A percentile compares a stretch with the other conserved stretches of the same genome.
These are phyloP conservation scores for Teunomyces aglyptinius DNA, from an alignment of 805 yeast genomes.

Conservation along the genomic window DNA sequence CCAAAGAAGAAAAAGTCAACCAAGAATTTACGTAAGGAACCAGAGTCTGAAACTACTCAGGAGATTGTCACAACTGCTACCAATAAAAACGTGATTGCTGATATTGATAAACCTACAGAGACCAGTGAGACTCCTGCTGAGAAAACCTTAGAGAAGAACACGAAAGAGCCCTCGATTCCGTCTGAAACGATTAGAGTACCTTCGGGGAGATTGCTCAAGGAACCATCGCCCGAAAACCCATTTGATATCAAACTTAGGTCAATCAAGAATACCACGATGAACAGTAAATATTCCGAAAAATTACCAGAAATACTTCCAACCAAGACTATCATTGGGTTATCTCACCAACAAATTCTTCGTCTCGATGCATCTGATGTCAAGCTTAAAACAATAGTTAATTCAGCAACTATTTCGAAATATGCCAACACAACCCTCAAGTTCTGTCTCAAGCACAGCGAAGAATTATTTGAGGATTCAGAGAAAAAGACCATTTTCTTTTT, in stretches of 20 bases:
- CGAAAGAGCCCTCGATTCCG: background rate
- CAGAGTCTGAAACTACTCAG: background rate
- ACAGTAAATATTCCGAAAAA: slow-evolving; percentile 23
- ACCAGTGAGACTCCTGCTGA: background rate
- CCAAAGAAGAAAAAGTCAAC: background rate
- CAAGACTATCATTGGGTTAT: slow-evolving; percentile 37
- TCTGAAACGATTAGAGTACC: slow-evolving; percentile 1
- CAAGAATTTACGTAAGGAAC: background rate
- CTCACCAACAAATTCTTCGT: slow-evolving; percentile 32
- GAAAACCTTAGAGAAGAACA: background rate
- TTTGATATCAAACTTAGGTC: slow-evolving; percentile 25
- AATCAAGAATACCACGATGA: slow-evolving; percentile 19
- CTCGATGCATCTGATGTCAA: slow-evolving; percentile 36
- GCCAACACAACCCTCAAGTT: slow-evolving; percentile 28
- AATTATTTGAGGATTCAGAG: slow-evolving; percentile 21
- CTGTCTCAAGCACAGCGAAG: slow-evolving; percentile 21
- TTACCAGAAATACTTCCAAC: slow-evolving; percentile 32
- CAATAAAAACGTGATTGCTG: background rate
- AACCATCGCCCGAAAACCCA: slow-evolving; percentile 12
- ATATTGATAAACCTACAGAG: background rate
- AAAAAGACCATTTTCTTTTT: slow-evolving; percentile 22
- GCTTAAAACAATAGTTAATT: slow-evolving; percentile 33
- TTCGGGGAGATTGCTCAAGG: background rate
- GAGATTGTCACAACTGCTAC: background rate
- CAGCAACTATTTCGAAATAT: slow-evolving; percentile 29